Evolutionary conservation across 371 early-diverging fungal genomes (phyloP), one percentile per base, ranked within the genome.

Genomic region (Actinomortierella wolfii): DNA sequence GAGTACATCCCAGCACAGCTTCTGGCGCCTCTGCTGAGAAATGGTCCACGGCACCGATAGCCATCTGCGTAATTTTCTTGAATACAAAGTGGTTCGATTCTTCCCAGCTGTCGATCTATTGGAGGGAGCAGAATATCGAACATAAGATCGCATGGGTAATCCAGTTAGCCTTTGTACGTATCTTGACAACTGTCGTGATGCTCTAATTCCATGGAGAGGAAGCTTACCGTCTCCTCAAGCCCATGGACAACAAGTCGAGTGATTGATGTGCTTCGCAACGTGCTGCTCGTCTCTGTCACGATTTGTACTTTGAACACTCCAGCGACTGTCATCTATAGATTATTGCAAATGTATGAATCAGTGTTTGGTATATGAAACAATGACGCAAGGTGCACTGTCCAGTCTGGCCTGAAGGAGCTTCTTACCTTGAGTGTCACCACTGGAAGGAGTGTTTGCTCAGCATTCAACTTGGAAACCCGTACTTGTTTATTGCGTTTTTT

Each of bases 41-140:
- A 23, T 59, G 59, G 25, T 73, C 73, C 21, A 63, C 56, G 2
- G 73, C 67, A 6, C 73, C 73, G 3, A 66, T 45, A n/a, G 73
- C 73, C 23, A 66, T 66, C 46, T 73, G 73, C 3, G 73, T 59
- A 21, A 73, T 73, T 57, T 67, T 73, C 39, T 55, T 73, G 43
- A 73, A 73, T 0, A 73, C 73, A 17, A 73, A 50, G 52, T 73
- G 73, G 28, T 26, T 66, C 25, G 73, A 73, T 20, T 73, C 73
- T 24, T 73, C 67, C 73, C 73, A 73, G n/a, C 59, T 42, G 20
- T 62, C 52, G 7, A 43, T 64, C 64, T 66, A 51, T 2, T n/a
- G n/a, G n/a, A n/a, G n/a, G n/a, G n/a, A n/a, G n/a, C n/a, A n/a
- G n/a, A n/a, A n/a, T n/a, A n/a, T n/a, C n/a, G n/a, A n/a, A n/a